Conservation (phyloP, 768 basidiomycete genomes). For the Cystobasidium ongulense region DNA sequence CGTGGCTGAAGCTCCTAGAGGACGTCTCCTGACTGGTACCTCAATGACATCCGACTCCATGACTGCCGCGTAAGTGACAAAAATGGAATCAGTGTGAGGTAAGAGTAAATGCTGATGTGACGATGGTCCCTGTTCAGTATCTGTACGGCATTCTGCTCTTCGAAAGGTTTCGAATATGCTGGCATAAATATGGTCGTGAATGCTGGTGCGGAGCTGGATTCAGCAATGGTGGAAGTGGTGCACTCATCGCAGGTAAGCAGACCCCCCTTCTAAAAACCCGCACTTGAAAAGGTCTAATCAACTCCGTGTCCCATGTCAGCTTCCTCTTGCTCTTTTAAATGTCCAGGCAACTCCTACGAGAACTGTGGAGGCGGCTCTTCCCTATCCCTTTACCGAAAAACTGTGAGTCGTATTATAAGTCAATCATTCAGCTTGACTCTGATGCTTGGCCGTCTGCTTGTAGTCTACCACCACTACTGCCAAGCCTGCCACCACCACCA, state of each 20-base stretch:
- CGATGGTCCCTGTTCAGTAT: background rate
- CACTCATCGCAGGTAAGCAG: background rate
- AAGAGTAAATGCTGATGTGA: background rate
- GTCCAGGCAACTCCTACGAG: constrained; percentile 2
- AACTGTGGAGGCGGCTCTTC: background rate
- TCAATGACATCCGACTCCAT: background rate
- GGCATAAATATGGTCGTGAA: constrained; percentile 4
- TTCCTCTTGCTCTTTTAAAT: background rate
- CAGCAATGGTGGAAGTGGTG: constrained; percentile 6
- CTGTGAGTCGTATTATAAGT: too few relatives aligned
- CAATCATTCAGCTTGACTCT: too few relatives aligned
- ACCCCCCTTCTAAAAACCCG: background rate
- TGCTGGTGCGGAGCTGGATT: constrained; percentile 26
- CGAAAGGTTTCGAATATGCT: background rate
- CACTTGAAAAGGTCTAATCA: background rate
- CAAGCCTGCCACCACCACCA: too few relatives aligned
- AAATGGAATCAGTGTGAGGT: too few relatives aligned
- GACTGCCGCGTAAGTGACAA: constrained; percentile 13
- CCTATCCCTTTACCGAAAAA: constrained; percentile 13
- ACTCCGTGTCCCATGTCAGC: background rate
- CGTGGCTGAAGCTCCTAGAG: constrained; percentile 18
- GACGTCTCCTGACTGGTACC: constrained; percentile 1
- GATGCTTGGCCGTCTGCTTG: too few relatives aligned
- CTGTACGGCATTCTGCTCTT: constrained; percentile 18
- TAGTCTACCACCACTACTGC: too few relatives aligned